phyloP scores from a whole-genome alignment of 2,329 filamentous ascomycete genomes.

The Drechslerella dactyloides region DNA sequence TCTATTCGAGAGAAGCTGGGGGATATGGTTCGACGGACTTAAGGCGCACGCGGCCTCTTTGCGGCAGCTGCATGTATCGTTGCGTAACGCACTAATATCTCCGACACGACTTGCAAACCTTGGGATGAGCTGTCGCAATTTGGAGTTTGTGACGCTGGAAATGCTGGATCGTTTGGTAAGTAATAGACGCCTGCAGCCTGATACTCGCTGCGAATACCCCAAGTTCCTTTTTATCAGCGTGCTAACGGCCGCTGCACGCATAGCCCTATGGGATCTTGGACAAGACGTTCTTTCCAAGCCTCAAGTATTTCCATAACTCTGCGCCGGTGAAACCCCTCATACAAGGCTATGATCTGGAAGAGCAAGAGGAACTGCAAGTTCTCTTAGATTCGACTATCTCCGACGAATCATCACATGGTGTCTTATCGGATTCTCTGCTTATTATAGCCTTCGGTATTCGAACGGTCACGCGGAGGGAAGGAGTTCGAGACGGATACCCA shows the following conservation, averaged over 20 bases:
- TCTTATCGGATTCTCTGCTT: constrained; percentile 11
- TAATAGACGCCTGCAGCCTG: background rate
- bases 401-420: background rate
- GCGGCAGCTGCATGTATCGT: constrained; percentile 17
- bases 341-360: background rate
- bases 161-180: constrained; percentile 26
- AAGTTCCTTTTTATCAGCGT: too few relatives aligned
- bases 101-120: constrained; percentile 4
- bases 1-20: constrained; percentile 7
- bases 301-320: constrained; percentile 36
- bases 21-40: constrained; percentile 16
- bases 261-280: constrained; percentile 35
- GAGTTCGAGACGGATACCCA: constrained; percentile 12
- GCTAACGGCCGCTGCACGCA: background rate
- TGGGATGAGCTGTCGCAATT: constrained; percentile 19
- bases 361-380: background rate
- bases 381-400: constrained; percentile 13
- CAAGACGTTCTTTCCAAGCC: constrained; percentile 14
- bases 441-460: constrained; percentile 28
- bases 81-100: constrained; percentile 8
- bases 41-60: constrained; percentile 31
- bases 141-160: constrained; percentile 18
- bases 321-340: constrained; percentile 8
- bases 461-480: background rate
- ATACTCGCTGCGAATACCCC: background rate